Evolutionary conservation across 2,329 filamentous ascomycete genomes (phyloP).

Genomic region (Colletotrichum trifolii): DNA sequence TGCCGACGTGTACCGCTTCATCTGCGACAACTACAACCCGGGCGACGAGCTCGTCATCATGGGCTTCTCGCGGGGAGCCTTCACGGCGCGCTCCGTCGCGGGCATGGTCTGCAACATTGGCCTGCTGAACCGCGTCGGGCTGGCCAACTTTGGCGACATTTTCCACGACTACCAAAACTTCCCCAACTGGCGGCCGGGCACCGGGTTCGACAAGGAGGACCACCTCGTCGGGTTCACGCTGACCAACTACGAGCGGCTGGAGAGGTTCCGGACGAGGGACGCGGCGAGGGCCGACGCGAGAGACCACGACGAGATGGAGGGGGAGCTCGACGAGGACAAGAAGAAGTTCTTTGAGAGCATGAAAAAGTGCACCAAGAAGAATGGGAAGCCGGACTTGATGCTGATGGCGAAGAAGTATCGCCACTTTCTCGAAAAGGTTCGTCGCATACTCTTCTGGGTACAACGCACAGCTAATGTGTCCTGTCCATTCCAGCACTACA

Average conservation of each 20-base stretch:
- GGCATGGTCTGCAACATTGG: slow-evolving; percentile 39
- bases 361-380: not conserved
- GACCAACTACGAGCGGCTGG: slow-evolving; percentile 8
- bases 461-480: not conserved
- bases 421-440: slow-evolving; percentile 22
- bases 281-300: not conserved
- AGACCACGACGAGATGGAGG: not conserved
- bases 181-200: slow-evolving; percentile 9
- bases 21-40: slow-evolving; percentile 48
- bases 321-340: slow-evolving; percentile 14
- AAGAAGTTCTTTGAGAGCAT: slow-evolving; percentile 8
- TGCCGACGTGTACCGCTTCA: slow-evolving; percentile 50
- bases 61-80: slow-evolving; percentile 51
- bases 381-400: not conserved
- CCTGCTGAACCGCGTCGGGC: slow-evolving; percentile 32
- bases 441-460: not conserved
- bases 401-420: slow-evolving; percentile 18
- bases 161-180: slow-evolving; percentile 38
- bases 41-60: slow-evolving; percentile 49
- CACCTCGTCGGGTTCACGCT: slow-evolving; percentile 29
- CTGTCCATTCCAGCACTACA: slow-evolving; percentile 6
- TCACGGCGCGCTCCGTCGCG: slow-evolving; percentile 50
- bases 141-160: slow-evolving; percentile 31
- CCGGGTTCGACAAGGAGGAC: slow-evolving; percentile 9
- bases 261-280: not conserved